phyloP scores from a whole-genome alignment of 192 early-diverging fungal species.

The Backusella parvicylindrica region DNA sequence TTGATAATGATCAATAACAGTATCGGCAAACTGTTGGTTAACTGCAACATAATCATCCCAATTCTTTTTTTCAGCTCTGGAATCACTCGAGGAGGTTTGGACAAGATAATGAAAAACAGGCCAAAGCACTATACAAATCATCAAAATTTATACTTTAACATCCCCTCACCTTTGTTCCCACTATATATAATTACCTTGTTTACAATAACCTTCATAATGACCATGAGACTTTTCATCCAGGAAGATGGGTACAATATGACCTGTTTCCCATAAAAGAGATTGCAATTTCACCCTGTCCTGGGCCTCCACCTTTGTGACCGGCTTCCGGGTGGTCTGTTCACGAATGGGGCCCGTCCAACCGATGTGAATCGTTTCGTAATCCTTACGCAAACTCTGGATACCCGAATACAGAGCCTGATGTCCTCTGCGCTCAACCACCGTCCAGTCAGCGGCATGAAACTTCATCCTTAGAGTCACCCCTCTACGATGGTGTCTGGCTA shows the following conservation, averaged over 20 bases:
- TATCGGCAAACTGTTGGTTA: constrained; percentile 77
- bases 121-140: constrained; percentile 71
- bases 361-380: constrained; percentile 64
- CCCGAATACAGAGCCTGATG: constrained; percentile 92
- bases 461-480: constrained; percentile 19
- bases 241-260: constrained; percentile 76
- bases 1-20: constrained; percentile 67
- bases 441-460: constrained; percentile 34
- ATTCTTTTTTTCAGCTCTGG: constrained; percentile 57
- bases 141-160: too few relatives aligned
- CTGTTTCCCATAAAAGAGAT: constrained; percentile 53
- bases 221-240: constrained; percentile 74
- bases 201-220: constrained; percentile 99
- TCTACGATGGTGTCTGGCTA: constrained; percentile 24
- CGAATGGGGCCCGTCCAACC: constrained; percentile 71
- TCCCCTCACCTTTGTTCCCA: too few relatives aligned
- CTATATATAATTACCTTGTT: constrained; percentile 82
- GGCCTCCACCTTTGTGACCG: constrained; percentile 45
- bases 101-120: constrained; percentile 94
- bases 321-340: constrained; percentile 36
- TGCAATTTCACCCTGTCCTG: constrained; percentile 59
- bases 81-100: constrained; percentile 71
- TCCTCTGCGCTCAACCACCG: constrained; percentile 56
- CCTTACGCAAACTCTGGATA: constrained; percentile 64
- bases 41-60: constrained; percentile 84